These are phyloP conservation scores for Apiosordaria backusii DNA, from an alignment of 495 filamentous ascomycete genomes.

Conservation along the genomic window DNA sequence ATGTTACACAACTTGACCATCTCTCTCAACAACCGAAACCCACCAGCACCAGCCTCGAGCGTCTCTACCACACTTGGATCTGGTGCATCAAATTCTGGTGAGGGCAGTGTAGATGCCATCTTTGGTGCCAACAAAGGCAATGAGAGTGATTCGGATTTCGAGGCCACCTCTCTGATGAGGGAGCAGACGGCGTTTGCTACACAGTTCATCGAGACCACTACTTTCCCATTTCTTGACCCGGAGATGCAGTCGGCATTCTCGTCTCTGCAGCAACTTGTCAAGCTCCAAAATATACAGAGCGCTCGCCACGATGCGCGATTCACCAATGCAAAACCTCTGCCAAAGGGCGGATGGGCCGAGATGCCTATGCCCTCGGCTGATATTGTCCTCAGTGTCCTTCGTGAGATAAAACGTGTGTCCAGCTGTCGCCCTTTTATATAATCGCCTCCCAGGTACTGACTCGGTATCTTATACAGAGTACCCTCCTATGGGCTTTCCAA, in stretches of 20 bases:
- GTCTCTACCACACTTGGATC: not conserved
- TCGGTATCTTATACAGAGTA: conserved; percentile 27
- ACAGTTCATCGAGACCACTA: conserved; percentile 55
- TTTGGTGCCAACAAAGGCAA: conserved; percentile 20
- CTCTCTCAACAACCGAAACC: conserved; percentile 20
- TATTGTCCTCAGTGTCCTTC: conserved; percentile 49
- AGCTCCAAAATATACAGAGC: conserved; percentile 43
- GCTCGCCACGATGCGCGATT: conserved; percentile 42
- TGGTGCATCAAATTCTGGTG: not conserved
- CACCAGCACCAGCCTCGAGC: conserved; percentile 1
- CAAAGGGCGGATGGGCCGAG: conserved; percentile 43
- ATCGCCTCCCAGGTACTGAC: not conserved
- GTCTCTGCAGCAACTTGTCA: conserved; percentile 55
- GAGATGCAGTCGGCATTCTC: conserved; percentile 56
- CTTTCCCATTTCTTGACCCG: conserved; percentile 43
- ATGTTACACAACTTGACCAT: conserved; percentile 45
- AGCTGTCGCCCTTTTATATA: not conserved
- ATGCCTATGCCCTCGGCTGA: conserved; percentile 54
- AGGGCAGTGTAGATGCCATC: conserved; percentile 5
- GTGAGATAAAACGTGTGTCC: conserved; percentile 41
- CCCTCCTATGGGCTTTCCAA: conserved; percentile 38
- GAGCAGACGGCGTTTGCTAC: conserved; percentile 63
- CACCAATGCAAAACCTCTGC: conserved; percentile 40
- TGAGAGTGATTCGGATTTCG: conserved; percentile 49
- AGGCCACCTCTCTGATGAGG: conserved; percentile 58